These are phyloP conservation scores for Cutaneotrichosporon curvatum DNA, from an alignment of 1,284 basidiomycete genomes.

Conservation along the genomic window DNA sequence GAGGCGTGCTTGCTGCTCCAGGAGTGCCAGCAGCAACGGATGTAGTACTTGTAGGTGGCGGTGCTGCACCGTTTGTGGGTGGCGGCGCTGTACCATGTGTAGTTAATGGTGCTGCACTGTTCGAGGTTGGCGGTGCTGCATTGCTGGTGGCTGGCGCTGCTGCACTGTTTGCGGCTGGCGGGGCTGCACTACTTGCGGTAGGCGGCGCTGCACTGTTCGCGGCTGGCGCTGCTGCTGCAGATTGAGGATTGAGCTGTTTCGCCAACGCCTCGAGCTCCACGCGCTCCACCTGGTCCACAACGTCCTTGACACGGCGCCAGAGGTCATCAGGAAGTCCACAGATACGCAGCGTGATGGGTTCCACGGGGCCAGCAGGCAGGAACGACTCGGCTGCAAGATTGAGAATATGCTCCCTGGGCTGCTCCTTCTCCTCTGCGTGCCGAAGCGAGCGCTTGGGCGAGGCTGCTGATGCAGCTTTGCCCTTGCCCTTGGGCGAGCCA, in stretches of 20 bases:
- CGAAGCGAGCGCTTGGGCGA: not conserved
- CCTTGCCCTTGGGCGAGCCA: not conserved
- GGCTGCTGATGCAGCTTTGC: no score
- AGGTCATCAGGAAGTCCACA: conserved; percentile 24
- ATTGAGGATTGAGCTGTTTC: conserved; percentile 2
- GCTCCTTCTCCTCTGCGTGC: not conserved
- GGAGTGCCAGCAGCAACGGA: not conserved
- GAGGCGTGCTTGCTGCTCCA: not conserved
- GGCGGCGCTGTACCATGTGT: not conserved
- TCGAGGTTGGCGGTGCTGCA: not conserved
- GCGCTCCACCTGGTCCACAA: conserved; percentile 24
- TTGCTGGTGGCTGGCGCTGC: not conserved
- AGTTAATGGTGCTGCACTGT: not conserved
- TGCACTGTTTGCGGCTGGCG: not conserved
- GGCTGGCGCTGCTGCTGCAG: not conserved
- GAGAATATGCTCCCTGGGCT: conserved; percentile 16
- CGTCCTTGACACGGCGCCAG: conserved; percentile 29
- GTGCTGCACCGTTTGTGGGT: not conserved
- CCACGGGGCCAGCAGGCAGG: conserved; percentile 20
- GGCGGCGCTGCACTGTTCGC: not conserved
- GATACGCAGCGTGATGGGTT: conserved; percentile 34
- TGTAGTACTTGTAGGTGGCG: not conserved
- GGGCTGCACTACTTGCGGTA: not conserved
- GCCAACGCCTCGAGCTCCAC: conserved; percentile 24
- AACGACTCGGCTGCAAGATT: conserved; percentile 34